Percentiles rank a stretch among this genome's conserved stretches.
Conservation (phyloP, 306 rosid genomes). For the Lupinus albus region DNA sequence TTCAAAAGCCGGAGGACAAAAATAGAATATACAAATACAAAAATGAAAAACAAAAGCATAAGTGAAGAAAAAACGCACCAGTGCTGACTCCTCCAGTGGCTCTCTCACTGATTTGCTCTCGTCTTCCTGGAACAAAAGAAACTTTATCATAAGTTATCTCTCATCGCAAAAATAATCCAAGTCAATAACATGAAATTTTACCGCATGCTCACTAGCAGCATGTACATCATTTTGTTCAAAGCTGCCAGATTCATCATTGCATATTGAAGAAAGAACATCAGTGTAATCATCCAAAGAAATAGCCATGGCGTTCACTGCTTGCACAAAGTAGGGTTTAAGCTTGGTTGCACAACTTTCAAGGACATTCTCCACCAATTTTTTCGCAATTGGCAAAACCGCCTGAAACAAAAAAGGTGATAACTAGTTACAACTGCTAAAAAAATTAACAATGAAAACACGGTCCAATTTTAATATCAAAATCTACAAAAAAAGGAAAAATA, state of each 20-base stretch:
- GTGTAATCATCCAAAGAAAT: conserved; percentile 64
- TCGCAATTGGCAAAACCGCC: conserved; percentile 67
- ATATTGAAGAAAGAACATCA: conserved; percentile 65
- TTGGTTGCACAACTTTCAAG: conserved; percentile 65
- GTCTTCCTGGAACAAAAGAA: conserved; percentile 51
- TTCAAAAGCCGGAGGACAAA: neutral
- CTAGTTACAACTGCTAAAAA: conserved; percentile 19
- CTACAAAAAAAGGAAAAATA: neutral
- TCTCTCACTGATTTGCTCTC: conserved; percentile 55
- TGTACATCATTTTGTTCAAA: conserved; percentile 59
- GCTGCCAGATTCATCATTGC: conserved; percentile 57
- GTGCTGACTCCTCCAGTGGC: conserved; percentile 57
- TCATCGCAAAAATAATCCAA: neutral
- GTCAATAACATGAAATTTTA: conserved; percentile 37
- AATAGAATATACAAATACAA: neutral
- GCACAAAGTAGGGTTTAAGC: conserved; percentile 65
- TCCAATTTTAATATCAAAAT: conserved; percentile 19
- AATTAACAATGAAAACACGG: neutral
- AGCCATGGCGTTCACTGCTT: conserved; percentile 58
- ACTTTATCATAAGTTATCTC: conserved; percentile 2
- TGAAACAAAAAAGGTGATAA: conserved; percentile 39
- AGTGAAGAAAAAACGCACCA: conserved; percentile 40
- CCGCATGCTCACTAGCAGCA: conserved; percentile 57
- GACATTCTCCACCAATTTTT: conserved; percentile 73
- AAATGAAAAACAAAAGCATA: conserved; percentile 3